phyloP scores from a whole-genome alignment of 116 monocot species.

The Iris pallida region DNA sequence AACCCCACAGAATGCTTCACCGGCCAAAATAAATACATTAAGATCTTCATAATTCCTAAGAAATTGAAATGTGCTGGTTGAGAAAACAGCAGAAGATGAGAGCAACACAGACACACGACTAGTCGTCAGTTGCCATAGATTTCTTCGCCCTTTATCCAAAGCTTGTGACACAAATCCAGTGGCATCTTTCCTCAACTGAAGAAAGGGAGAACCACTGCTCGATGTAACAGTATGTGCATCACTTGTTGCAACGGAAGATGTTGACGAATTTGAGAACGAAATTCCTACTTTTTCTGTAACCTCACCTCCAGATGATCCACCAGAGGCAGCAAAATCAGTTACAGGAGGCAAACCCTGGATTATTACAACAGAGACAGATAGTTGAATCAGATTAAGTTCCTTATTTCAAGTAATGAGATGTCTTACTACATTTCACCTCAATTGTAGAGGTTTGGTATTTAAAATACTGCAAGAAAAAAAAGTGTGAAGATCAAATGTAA shows the following conservation, averaged over 20 bases:
- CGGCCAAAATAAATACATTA: constrained; percentile 81
- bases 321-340: constrained; percentile 20
- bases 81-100: constrained; percentile 73
- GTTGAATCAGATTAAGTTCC: constrained; percentile 12
- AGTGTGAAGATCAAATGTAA: too few relatives aligned
- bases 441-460: constrained; percentile 19
- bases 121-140: constrained; percentile 90
- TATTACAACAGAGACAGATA: constrained; percentile 14
- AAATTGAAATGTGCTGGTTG: constrained; percentile 90
- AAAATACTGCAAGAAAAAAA: constrained; percentile 34
- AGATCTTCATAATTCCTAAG: constrained; percentile 88
- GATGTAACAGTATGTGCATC: constrained; percentile 25
- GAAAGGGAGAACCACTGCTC: constrained; percentile 56
- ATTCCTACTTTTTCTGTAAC: constrained; percentile 10
- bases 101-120: constrained; percentile 95
- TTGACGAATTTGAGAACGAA: constrained; percentile 13
- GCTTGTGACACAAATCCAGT: constrained; percentile 64
- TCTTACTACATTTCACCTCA: constrained; percentile 12
- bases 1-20: constrained; percentile 88
- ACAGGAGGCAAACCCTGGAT: background rate
- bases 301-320: constrained; percentile 18
- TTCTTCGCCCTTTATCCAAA: constrained; percentile 75
- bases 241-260: constrained; percentile 26
- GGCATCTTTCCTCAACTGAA: constrained; percentile 80
- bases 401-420: constrained; percentile 14